A percentile compares a stretch with the other conserved stretches of the same genome.
Evolutionary conservation across 225 moss, liverwort and hornwort species (phyloP).

Genomic region (Neckera pumila): DNA sequence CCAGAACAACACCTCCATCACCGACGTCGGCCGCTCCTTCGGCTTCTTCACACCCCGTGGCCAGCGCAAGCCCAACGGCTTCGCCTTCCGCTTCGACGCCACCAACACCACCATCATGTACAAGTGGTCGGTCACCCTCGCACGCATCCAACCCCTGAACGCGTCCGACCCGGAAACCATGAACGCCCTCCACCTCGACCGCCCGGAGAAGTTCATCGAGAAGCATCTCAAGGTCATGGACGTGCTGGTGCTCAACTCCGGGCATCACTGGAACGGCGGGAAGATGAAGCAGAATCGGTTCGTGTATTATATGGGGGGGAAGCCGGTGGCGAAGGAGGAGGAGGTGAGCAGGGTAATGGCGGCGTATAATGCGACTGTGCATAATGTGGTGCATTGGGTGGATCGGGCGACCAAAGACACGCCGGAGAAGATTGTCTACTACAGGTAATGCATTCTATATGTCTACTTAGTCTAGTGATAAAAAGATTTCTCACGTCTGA

Average conservation of each 20-base stretch:
- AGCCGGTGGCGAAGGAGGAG: neutral
- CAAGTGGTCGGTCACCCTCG: conserved; percentile 58
- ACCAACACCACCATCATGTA: conserved; percentile 82
- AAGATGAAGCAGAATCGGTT: conserved; percentile 49
- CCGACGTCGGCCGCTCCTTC: conserved; percentile 9
- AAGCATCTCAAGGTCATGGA: conserved; percentile 23
- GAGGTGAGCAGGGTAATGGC: neutral
- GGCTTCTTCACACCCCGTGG: neutral
- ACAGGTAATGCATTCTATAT: neutral
- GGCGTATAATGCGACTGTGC: conserved; percentile 43
- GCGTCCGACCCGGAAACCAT: neutral
- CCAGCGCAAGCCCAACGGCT: conserved; percentile 20
- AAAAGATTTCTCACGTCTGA: neutral
- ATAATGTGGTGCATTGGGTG: conserved; percentile 24
- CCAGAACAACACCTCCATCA: conserved; percentile 7
- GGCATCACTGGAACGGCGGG: conserved; percentile 83
- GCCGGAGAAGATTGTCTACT: neutral
- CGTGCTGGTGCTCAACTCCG: conserved; percentile 52
- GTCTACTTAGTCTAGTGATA: neutral
- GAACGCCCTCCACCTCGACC: conserved; percentile 67
- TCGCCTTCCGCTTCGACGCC: conserved; percentile 43
- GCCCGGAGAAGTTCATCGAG: conserved; percentile 36
- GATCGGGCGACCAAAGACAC: conserved; percentile 7
- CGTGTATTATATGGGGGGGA: conserved; percentile 22
- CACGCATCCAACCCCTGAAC: conserved; percentile 27